Conservation (phyloP, 2,329 filamentous ascomycete species). For the Diaporthe sp. region DNA sequence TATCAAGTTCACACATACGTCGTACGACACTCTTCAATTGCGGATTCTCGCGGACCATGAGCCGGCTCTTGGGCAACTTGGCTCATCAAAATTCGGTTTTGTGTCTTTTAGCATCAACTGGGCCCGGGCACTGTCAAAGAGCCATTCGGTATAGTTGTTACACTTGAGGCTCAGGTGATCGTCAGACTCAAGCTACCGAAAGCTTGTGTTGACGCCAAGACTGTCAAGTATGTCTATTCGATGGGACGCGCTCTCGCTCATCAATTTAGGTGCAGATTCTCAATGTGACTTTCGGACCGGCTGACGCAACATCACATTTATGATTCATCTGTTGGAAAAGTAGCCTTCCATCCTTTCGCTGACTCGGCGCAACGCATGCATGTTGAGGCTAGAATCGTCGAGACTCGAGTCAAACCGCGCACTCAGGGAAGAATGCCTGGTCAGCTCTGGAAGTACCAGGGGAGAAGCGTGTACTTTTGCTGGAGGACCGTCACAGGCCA, state of each 20-base stretch:
- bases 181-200: slow-evolving; percentile 19
- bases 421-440: neutral
- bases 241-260: neutral
- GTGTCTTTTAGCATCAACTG: neutral
- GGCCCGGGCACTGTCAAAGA: neutral
- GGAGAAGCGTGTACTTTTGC: neutral
- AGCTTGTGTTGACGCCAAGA: slow-evolving; percentile 27
- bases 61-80: neutral
- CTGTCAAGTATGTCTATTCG: slow-evolving; percentile 1
- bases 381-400: neutral
- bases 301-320: neutral
- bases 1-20: neutral
- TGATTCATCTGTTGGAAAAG: neutral
- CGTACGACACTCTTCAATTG: neutral
- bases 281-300: neutral
- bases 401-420: neutral
- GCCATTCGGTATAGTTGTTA: neutral
- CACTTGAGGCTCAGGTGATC: neutral
- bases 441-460: neutral
- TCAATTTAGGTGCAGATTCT: neutral
- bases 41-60: neutral
- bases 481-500: neutral
- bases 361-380: neutral
- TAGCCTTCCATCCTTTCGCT: neutral
- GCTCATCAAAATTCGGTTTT: neutral